A percentile compares a stretch with the other conserved stretches of the same genome.
These are phyloP conservation scores for Ustilago sp. DNA, from an alignment of 1,284 basidiomycete species.

Conservation along the genomic window DNA sequence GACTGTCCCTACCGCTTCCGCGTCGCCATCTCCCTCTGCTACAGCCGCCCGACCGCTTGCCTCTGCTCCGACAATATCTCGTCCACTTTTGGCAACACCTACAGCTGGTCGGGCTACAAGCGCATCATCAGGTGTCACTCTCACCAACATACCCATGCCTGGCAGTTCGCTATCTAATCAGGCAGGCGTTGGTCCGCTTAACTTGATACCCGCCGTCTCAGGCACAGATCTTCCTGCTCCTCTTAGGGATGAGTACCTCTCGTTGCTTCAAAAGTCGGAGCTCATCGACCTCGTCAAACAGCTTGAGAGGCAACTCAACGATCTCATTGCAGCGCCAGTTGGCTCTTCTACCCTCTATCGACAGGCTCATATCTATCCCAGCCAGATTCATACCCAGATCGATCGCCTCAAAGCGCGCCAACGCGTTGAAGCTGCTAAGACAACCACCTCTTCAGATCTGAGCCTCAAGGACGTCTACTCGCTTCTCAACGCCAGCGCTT, in stretches of 20 bases:
- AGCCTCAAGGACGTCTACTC: constrained; percentile 53
- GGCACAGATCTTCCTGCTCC: constrained; percentile 25
- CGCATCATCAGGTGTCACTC: constrained; percentile 29
- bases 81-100: constrained; percentile 10
- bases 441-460: constrained; percentile 24
- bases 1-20: neutral
- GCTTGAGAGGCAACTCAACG: constrained; percentile 48
- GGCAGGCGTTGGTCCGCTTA: constrained; percentile 31
- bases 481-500: constrained; percentile 28
- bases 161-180: constrained; percentile 47
- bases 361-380: constrained; percentile 47
- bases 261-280: constrained; percentile 45
- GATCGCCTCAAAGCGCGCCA: constrained; percentile 44
- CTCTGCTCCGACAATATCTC: constrained; percentile 7
- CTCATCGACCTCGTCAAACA: constrained; percentile 51
- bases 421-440: constrained; percentile 17
- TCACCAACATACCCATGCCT: constrained; percentile 48
- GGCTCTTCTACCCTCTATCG: constrained; percentile 44
- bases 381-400: constrained; percentile 42
- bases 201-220: constrained; percentile 40
- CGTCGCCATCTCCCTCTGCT: constrained; percentile 14
- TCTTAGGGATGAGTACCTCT: constrained; percentile 37
- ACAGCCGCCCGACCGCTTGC: neutral
- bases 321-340: constrained; percentile 31
- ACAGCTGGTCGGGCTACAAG: constrained; percentile 16